Evolutionary conservation across 352 stramenopile species (phyloP), one percentile per base, ranked within the genome.

Genomic region (Globisporangium mamillatum): DNA sequence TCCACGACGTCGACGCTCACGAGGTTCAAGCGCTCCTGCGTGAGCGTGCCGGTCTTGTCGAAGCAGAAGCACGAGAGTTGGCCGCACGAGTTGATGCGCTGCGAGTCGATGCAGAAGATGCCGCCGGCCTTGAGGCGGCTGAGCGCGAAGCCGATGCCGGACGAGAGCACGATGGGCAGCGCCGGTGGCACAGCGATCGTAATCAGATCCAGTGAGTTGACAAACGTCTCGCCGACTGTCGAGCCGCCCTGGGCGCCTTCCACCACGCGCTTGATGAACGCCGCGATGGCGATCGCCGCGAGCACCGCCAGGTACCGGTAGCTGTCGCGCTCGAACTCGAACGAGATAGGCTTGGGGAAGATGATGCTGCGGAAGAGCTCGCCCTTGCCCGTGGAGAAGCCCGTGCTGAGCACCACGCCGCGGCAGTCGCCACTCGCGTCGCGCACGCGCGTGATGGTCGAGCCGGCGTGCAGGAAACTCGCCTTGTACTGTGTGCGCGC

Each of bases 21-120:
- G 60, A 91, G 89, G 44, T 90, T 76, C 20, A 93, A 53, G 44
- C 85, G 77, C n/a, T 93, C 86, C 44, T 75, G 87, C 6, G 86
- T 90, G 5, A 93, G 72, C 18, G 86, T 93, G 4, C 86, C 86
- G 9, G 86, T 93, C 74, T 93, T 93, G 74, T 93, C 86, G 32
- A 93, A 93, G 70, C 83, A 92, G 46, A 92, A 92, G 56, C 77
- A 89, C 52, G 90, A 72, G 9, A 93, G 68, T 54, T 93, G 83
- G 1, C 85, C 85, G 3, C 78, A 76, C 36, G 89, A 71, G 65
- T 91, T 92, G 68, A 93, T 78, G 4, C 84, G 79, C 57, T 88
- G 71, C 12, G 85, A 69, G 67, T 93, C 77, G 41, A 92, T 86
- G 64, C 84, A 92, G 59, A 82, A 86, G 32, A 92, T 76, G 32